Evolutionary conservation across 1,284 basidiomycete species (phyloP), one percentile per base, ranked within the genome.

Genomic region (Ceratorhiza oryzae-sativae): DNA sequence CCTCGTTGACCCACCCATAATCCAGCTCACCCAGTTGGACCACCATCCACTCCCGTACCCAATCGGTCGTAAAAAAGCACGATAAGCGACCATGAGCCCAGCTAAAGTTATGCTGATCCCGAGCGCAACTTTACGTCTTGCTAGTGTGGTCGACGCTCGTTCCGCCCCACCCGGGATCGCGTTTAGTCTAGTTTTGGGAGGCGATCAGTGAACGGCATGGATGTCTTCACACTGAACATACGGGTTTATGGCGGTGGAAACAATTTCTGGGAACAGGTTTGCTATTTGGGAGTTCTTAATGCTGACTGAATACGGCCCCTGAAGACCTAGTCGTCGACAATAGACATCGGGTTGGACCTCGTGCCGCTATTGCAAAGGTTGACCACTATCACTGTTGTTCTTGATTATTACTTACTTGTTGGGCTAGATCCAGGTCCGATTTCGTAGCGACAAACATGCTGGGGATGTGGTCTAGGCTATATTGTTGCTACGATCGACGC

Each of bases 321-420:
- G 91, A 18, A 98, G 83, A 15, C 89, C 88, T 68, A 97, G 81
- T 72, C 94, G 86, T 77, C 94, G 85, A 79, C 94, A 95, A 81
- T 99, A 99, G 13, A 96, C 94, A 79, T 98, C 97, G 46, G 97
- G 97, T 80, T 99, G 97, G 15, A 98, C 96, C 84, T 98, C 96
- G 80, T 98, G 96, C 78, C 97, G 86, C 91, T 95, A 79, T 68
- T 65, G 42, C 39, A 46, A 25, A 18, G n/a, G 27, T 20, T 12
- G 32, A n/a, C 32, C 41, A n/a, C n/a, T n/a, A n/a, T 13, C 41
- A 45, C 32, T 27, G 13, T 36, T 60, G 25, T 13, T 18, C 36
- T 2, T 51, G 23, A 45, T 20, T 55, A 34, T 5, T 13, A 78
- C 84, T 76, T 72, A 91, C 93, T 85, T 97, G 95, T 77, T 95